Evolutionary conservation across 2,329 filamentous ascomycete genomes (phyloP), one percentile per base, ranked within the genome.

Genomic region (Penicillium rolfsii): DNA sequence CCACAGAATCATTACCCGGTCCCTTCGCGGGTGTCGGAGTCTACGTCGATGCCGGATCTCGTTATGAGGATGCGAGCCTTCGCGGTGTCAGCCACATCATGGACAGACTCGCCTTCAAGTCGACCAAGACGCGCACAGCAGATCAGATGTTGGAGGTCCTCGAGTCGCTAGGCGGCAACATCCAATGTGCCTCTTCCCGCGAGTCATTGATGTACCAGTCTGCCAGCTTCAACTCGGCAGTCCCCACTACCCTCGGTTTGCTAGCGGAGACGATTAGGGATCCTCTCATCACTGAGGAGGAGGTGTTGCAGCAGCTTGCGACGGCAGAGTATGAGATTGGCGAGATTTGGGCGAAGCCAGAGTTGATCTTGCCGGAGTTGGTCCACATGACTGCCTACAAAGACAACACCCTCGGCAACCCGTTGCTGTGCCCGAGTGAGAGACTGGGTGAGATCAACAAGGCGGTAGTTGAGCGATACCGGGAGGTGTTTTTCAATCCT

Each of bases 171-270:
- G 95, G 95, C 38, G 95, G 95, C 35, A 97, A 97, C 76, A 94
- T 99, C 61, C 93, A 98, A 79, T 99, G 95, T 79, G 93, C 94
- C 11, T 97, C 93, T 1, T 96, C 93, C 1, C 85, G 95, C 66
- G 95, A 99, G 79, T 92, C 92, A 59, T 86, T 99, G 80, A 99
- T 99, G 95, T 99, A 99, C 82, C 95, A 99, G 78, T 91, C 93
- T 1, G 95, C 95, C 28, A 97, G 93, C 33, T 99, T 99, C 85
- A 99, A 99, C 81, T 89, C 89, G 28, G 89, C 92, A 19, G 93
- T 99, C 8, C 89, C 91, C 6, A 87, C 87, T 8, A 92, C 94
- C 12, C 86, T 96, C 26, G 91, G 84, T 33, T 80, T 99, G 19
- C 85, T 99, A 43, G 94, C 95, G 61, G 95, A 99, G 77, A 98